phyloP scores from a whole-genome alignment of 2,329 filamentous ascomycete genomes.

The Cladophialophora carrionii region DNA sequence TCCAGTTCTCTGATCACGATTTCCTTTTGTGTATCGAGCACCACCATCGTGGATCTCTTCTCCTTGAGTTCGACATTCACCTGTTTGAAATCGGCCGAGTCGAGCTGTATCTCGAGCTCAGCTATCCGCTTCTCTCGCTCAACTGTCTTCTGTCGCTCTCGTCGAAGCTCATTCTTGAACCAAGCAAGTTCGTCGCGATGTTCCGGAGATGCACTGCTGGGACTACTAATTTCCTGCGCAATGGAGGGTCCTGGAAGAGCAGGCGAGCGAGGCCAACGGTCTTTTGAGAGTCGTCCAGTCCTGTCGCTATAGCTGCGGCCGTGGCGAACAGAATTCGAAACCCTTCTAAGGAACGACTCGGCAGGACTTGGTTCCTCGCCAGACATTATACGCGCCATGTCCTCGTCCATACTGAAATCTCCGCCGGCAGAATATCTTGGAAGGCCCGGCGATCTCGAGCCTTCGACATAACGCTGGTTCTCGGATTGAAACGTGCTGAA shows the following conservation, averaged over 20 bases:
- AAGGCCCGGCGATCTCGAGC: slow-evolving; percentile 66
- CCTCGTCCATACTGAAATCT: slow-evolving; percentile 93
- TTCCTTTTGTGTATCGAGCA: slow-evolving; percentile 90
- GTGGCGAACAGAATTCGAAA: slow-evolving; percentile 93
- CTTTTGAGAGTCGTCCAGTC: slow-evolving; percentile 61
- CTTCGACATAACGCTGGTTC: slow-evolving; percentile 44
- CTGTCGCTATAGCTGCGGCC: slow-evolving; percentile 81
- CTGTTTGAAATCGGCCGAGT: slow-evolving; percentile 67
- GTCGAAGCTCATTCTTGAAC: slow-evolving; percentile 72
- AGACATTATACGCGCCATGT: slow-evolving; percentile 85
- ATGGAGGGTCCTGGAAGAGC: slow-evolving; percentile 50
- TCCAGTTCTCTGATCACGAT: slow-evolving; percentile 93
- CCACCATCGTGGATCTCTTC: slow-evolving; percentile 93
- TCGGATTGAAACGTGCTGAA: slow-evolving; percentile 49
- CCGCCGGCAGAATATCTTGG: slow-evolving; percentile 75
- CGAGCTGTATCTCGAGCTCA: slow-evolving; percentile 68
- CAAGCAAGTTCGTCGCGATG: slow-evolving; percentile 65
- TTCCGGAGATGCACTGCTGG: slow-evolving; percentile 64
- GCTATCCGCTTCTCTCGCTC: slow-evolving; percentile 85
- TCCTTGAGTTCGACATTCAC: slow-evolving; percentile 86
- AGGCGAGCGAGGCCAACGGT: slow-evolving; percentile 72
- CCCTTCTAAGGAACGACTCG: slow-evolving; percentile 79
- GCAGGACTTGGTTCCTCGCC: slow-evolving; percentile 68
- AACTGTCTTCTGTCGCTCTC: slow-evolving; percentile 80
- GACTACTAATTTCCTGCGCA: slow-evolving; percentile 69